Conservation (phyloP, 306 rosid genomes). For the Elaeagnus macrophylla region DNA sequence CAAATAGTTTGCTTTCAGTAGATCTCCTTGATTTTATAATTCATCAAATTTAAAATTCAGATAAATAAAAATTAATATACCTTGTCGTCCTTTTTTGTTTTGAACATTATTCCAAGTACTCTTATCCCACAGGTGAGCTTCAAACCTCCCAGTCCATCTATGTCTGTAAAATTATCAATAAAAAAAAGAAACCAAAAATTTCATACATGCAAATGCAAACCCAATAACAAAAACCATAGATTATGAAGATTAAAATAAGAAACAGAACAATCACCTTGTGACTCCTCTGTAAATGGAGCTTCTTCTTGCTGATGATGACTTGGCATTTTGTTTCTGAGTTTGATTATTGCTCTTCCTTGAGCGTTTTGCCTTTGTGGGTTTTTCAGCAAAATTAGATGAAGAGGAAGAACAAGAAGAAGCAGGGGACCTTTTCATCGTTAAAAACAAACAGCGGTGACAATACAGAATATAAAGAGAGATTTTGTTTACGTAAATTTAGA, state of each 20-base stretch:
- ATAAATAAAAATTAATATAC: slow-evolving; percentile 19
- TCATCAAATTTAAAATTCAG: background rate
- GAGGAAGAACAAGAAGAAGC: slow-evolving; percentile 33
- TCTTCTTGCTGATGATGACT: slow-evolving; percentile 28
- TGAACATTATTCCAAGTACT: slow-evolving; percentile 74
- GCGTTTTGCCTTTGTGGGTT: slow-evolving; percentile 21
- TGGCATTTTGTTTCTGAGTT: slow-evolving; percentile 5
- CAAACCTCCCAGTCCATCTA: slow-evolving; percentile 95
- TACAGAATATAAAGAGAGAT: background rate
- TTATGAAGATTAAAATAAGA: background rate
- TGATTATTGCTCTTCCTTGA: slow-evolving; percentile 22
- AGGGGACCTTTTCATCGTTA: slow-evolving; percentile 65
- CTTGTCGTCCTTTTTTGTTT: slow-evolving; percentile 91
- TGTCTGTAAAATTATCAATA: slow-evolving; percentile 41
- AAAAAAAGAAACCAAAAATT: slow-evolving; percentile 1
- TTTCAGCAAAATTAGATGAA: slow-evolving; percentile 20
- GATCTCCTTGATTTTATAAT: slow-evolving; percentile 49
- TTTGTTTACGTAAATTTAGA: background rate
- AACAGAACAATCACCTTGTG: slow-evolving; percentile 41
- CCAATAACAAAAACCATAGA: slow-evolving; percentile 2
- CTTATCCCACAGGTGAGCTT: slow-evolving; percentile 98
- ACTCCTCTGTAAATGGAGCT: slow-evolving; percentile 94
- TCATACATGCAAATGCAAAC: slow-evolving; percentile 47
- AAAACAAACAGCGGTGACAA: background rate
- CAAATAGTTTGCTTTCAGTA: slow-evolving; percentile 13